Evolutionary conservation across 352 stramenopile genomes (phyloP), one percentile per base, ranked within the genome.

Genomic region (Pythium utonaiense): DNA sequence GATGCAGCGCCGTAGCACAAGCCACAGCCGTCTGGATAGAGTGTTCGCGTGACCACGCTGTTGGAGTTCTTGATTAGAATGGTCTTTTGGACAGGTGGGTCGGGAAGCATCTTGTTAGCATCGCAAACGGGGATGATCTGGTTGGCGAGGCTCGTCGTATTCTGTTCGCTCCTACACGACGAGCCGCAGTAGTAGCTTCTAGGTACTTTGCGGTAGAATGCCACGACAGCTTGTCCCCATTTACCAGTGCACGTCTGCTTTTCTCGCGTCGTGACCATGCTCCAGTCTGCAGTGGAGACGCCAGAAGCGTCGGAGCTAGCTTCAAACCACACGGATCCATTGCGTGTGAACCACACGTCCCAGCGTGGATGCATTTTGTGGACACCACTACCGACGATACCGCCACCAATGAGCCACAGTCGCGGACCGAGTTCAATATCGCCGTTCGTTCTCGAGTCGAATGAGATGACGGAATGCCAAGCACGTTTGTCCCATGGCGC

Each of bases 381-480:
- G 59, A 93, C 75, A 3, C 84, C 84, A 7, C 71, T 77, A 51
- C 84, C 84, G n/a, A 91, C 73, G 44, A 85, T 75, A 6, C 84
- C 76, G n/a, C 84, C 84, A 9, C 84, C 84, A 22, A 94, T 48
- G 9, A 94, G 66, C 84, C 84, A 94, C 13, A 94, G 59, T 1
- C 84, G 73, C 36, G 80, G 72, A 9, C 83, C 84, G 14, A 82
- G 62, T 42, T 80, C 66, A 0, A 88, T 70, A 57, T 94, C 83
- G 3, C 70, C 76, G 33, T 74, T 74, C 24, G 74, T 88, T 19
- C 75, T 70, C 4, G 84, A 88, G 58, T 92, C 74, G 54, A 92
- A 91, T 0, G 81, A 90, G 21, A 94, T 69, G 16, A 92, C 57
- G 22, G 83, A 71, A 65, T 88, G 80, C 80, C 83, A 94, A n/a